Evolutionary conservation across 2,329 filamentous ascomycete genomes (phyloP).

Genomic region (Hypoxylon sp.): DNA sequence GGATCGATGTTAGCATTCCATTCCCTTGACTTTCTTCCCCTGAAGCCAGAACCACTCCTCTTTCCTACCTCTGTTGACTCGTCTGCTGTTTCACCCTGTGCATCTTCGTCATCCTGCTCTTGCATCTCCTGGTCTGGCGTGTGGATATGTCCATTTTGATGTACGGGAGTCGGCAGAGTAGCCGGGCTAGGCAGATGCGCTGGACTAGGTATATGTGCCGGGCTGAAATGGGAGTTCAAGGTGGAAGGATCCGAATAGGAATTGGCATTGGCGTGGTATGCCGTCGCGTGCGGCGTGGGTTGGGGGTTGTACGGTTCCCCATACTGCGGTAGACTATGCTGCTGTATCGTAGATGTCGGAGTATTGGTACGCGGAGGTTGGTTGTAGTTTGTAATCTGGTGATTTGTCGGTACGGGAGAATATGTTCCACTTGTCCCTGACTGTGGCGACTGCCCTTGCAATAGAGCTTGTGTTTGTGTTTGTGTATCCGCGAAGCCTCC

Average conservation of each 20-base stretch:
- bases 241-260: constrained; percentile 44
- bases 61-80: constrained; percentile 45
- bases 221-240: constrained; percentile 45
- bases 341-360: constrained; percentile 30
- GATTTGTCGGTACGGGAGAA: constrained; percentile 39
- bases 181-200: constrained; percentile 40
- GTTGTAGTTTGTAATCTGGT: constrained; percentile 35
- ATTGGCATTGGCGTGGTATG: constrained; percentile 40
- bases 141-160: constrained; percentile 40
- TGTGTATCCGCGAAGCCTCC: constrained; percentile 34
- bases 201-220: constrained; percentile 38
- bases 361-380: constrained; percentile 31
- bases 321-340: constrained; percentile 41
- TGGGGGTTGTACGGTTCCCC: constrained; percentile 45
- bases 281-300: constrained; percentile 39
- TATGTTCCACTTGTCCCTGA: constrained; percentile 38
- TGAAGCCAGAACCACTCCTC: not conserved
- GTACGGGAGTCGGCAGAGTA: constrained; percentile 38
- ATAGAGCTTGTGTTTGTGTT: constrained; percentile 23
- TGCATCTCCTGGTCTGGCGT: constrained; percentile 39
- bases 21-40: not conserved
- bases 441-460: constrained; percentile 34
- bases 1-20: constrained; percentile 17
- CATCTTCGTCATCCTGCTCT: constrained; percentile 46
- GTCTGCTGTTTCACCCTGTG: constrained; percentile 46